Conservation (phyloP, 768 basidiomycete species). For the Mycena rosella region DNA sequence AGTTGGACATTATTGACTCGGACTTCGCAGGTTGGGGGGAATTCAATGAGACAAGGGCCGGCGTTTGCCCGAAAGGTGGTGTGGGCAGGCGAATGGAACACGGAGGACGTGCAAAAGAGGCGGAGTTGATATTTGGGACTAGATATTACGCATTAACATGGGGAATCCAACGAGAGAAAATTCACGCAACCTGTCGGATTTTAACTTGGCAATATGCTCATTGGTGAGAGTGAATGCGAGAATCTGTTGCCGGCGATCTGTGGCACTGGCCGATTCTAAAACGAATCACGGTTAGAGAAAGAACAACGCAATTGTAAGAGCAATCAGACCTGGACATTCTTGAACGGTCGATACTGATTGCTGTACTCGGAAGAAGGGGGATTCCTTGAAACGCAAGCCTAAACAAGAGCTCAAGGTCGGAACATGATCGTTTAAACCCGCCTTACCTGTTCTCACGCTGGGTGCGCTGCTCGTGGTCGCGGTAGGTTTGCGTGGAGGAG, state of each 20-base stretch:
- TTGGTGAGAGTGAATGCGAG: conserved; percentile 73
- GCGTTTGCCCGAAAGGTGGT: conserved; percentile 65
- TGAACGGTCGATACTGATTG: conserved; percentile 72
- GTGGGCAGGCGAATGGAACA: conserved; percentile 69
- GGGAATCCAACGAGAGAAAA: conserved; percentile 10
- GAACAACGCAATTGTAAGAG: conserved; percentile 16
- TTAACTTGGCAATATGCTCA: conserved; percentile 75
- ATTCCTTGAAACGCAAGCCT: conserved; percentile 84
- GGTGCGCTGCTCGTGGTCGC: conserved; percentile 48
- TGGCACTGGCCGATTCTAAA: conserved; percentile 81
- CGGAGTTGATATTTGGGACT: conserved; percentile 85
- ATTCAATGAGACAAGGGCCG: conserved; percentile 84
- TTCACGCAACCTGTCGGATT: conserved; percentile 62
- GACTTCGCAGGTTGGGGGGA: conserved; percentile 92
- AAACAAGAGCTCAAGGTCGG: conserved; percentile 37
- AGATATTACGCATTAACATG: conserved; percentile 21
- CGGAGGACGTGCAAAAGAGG: conserved; percentile 89
- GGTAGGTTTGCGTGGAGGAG: conserved; percentile 64
- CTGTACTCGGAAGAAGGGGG: conserved; percentile 81
- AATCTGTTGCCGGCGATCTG: conserved; percentile 77
- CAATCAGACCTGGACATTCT: conserved; percentile 84
- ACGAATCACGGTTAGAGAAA: conserved; percentile 9
- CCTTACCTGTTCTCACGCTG: conserved; percentile 48
- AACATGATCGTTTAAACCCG: conserved; percentile 17
- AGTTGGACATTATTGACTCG: conserved; percentile 82